Percentiles rank a stretch among this genome's conserved stretches.
Evolutionary conservation across 495 filamentous ascomycete genomes (phyloP).

Genomic region (Aspergillus sparsus): DNA sequence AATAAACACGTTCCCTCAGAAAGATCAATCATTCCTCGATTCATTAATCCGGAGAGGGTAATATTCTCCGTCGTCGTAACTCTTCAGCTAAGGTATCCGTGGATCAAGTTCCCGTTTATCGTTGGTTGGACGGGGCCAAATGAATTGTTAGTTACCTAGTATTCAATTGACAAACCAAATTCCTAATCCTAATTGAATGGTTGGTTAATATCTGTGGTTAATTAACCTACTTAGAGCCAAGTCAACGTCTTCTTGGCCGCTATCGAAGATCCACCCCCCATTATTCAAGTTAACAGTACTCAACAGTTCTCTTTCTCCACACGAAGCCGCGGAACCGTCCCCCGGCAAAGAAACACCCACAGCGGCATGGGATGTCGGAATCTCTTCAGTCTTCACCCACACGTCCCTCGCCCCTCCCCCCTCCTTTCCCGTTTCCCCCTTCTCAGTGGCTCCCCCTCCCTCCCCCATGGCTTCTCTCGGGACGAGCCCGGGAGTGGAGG

Average conservation of each 20-base stretch:
- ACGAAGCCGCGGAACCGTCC: constrained; percentile 9
- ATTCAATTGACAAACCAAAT: no score
- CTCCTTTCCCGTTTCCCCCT: no score
- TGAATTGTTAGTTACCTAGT: no score
- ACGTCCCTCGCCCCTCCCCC: no score
- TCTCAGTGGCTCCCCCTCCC: no score
- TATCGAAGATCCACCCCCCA: neutral
- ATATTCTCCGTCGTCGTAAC: constrained; percentile 18
- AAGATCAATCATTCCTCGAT: neutral
- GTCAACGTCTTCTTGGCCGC: neutral
- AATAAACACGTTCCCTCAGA: constrained; percentile 2
- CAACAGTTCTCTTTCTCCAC: neutral
- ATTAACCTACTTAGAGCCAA: neutral
- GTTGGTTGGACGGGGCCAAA: no score
- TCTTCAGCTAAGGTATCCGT: no score
- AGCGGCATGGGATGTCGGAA: constrained; percentile 11
- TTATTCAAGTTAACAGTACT: neutral
- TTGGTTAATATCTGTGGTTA: no score
- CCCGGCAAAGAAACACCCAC: constrained; percentile 1
- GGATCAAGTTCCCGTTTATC: no score
- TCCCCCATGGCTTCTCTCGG: constrained; percentile 3
- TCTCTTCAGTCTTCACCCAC: neutral
- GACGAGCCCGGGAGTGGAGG: constrained; percentile 15
- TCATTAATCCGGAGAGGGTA: constrained; percentile 1
- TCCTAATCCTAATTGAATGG: no score